Percentiles rank a stretch among this genome's conserved stretches.
phyloP scores from a whole-genome alignment of 2,329 filamentous ascomycete species.

The Sporothrix brunneoviolacea region DNA sequence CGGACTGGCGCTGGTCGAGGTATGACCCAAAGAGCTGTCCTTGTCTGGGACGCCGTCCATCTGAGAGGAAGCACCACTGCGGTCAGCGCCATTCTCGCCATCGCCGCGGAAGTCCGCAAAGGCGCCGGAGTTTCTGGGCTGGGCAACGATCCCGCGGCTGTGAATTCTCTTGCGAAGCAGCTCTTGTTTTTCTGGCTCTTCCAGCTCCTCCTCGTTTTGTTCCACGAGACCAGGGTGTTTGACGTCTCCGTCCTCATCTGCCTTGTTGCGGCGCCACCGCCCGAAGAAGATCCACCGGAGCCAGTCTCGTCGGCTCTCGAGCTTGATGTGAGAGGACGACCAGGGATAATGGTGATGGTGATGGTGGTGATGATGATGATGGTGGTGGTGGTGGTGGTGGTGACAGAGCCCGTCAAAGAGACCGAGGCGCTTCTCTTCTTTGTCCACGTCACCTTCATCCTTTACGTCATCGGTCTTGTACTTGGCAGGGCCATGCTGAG shows the following conservation, averaged over 20 bases:
- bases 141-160: background rate
- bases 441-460: too few species aligned
- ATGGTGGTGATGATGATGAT: constrained; percentile 1
- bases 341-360: background rate
- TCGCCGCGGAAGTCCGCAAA: background rate
- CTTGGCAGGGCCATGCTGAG: too few species aligned
- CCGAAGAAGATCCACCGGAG: constrained; percentile 4
- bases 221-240: too few species aligned
- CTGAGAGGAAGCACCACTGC: background rate
- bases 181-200: background rate
- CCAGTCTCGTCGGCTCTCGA: constrained; percentile 6
- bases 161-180: background rate
- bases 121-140: background rate
- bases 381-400: background rate
- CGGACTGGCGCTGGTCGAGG: too few species aligned
- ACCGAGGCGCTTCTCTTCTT: too few species aligned
- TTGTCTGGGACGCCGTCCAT: too few species aligned
- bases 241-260: too few species aligned
- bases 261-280: background rate
- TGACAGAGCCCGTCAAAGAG: too few species aligned
- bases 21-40: too few species aligned
- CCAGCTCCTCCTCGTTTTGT: background rate
- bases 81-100: background rate
- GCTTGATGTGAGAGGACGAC: background rate
- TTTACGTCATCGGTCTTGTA: too few species aligned